Conservation (phyloP, 208 protist species). For the Trypanosoma vivax region DNA sequence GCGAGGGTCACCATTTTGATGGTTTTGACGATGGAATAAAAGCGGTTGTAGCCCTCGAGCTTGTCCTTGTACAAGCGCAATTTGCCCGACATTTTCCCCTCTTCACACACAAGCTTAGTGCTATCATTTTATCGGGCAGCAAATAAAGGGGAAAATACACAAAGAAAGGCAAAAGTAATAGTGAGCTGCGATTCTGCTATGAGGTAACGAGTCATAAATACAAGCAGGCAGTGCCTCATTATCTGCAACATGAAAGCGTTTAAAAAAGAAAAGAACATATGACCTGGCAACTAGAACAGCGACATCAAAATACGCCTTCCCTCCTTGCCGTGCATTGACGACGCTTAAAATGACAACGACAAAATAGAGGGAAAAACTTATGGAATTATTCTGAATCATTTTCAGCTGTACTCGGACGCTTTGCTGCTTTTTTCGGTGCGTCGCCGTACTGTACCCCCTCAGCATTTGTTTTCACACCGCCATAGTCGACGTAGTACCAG, state of each 20-base stretch:
- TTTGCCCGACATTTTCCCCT: conserved; percentile 77
- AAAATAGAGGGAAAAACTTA: background rate
- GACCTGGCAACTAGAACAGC: background rate
- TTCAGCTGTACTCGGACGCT: conserved; percentile 45
- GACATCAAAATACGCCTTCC: background rate
- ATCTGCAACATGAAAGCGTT: background rate
- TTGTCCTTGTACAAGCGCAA: conserved; percentile 90
- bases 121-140: too few relatives aligned
- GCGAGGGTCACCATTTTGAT: conserved; percentile 91
- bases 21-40: conserved; percentile 89
- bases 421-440: conserved; percentile 36
- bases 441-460: conserved; percentile 77
- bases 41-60: conserved; percentile 87
- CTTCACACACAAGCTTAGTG: conserved; percentile 2
- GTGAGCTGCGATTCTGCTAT: too few relatives aligned
- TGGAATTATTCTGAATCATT: conserved; percentile 46
- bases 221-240: too few relatives aligned
- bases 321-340: background rate
- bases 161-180: conserved; percentile 5
- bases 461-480: conserved; percentile 80
- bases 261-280: conserved; percentile 1
- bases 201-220: too few relatives aligned
- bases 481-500: conserved; percentile 95
- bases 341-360: background rate
- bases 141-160: background rate